Evolutionary conservation across 495 filamentous ascomycete genomes (phyloP).

Genomic region (Chaetomium tenue): DNA sequence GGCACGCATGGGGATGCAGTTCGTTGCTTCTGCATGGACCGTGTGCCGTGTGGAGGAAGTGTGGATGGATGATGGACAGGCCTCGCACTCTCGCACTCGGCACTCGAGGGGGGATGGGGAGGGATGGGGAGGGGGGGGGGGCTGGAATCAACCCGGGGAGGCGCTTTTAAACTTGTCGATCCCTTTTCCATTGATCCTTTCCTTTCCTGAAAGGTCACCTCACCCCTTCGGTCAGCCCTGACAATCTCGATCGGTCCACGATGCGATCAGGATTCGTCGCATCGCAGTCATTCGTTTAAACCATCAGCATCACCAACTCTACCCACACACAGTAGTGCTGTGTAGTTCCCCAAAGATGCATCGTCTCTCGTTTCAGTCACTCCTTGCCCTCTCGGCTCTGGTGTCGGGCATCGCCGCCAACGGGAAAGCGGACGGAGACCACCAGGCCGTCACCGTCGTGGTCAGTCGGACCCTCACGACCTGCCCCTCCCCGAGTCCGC

Average conservation of each 20-base stretch:
- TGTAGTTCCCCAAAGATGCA: conserved; percentile 21
- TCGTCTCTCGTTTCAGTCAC: conserved; percentile 30
- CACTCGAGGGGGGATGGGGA: no score
- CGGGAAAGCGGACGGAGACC: not conserved
- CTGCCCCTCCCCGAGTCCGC: conserved; percentile 25
- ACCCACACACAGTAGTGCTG: no score
- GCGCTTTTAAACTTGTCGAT: conserved; percentile 16
- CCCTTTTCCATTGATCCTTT: conserved; percentile 9
- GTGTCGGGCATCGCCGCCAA: conserved; percentile 19
- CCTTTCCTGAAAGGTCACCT: not conserved
- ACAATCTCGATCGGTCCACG: conserved; percentile 8
- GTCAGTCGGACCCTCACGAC: conserved; percentile 29
- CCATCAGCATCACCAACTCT: not conserved
- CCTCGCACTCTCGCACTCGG: no score
- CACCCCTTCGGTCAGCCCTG: not conserved
- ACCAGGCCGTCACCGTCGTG: conserved; percentile 24
- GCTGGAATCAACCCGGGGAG: not conserved
- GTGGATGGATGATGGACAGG: not conserved
- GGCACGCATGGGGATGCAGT: not conserved
- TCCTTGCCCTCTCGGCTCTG: conserved; percentile 29
- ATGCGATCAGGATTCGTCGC: conserved; percentile 10
- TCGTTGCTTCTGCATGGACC: conserved; percentile 5
- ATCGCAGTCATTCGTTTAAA: conserved; percentile 22
- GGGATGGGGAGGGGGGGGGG: not conserved
- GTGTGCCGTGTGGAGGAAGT: not conserved